Evolutionary conservation across 2,329 filamentous ascomycete genomes (phyloP).

Genomic region (Aspergillaceae sp.): DNA sequence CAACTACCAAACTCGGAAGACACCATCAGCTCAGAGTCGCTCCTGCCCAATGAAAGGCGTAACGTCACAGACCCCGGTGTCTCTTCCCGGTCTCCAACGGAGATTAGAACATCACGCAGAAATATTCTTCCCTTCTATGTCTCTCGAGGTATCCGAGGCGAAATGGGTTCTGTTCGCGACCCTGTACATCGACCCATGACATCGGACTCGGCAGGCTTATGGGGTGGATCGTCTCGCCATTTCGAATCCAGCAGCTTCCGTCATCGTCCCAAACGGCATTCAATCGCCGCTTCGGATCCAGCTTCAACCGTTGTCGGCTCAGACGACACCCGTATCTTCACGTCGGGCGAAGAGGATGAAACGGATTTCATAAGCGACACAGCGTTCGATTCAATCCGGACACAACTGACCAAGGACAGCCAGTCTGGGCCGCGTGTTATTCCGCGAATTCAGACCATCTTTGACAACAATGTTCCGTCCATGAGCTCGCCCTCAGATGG

Average conservation of each 20-base stretch:
- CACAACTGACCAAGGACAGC: conserved; percentile 47
- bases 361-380: conserved; percentile 54
- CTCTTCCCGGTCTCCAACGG: conserved; percentile 25
- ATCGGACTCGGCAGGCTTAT: conserved; percentile 21
- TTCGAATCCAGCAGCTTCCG: conserved; percentile 19
- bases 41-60: conserved; percentile 22
- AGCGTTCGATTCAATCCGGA: conserved; percentile 55
- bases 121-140: conserved; percentile 16
- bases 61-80: conserved; percentile 35
- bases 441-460: conserved; percentile 55
- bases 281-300: conserved; percentile 50
- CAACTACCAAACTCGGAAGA: conserved; percentile 19
- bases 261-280: conserved; percentile 44
- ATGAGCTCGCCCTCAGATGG: conserved; percentile 32
- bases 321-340: conserved; percentile 51
- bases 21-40: conserved; percentile 12
- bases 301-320: conserved; percentile 53
- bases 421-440: conserved; percentile 44
- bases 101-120: conserved; percentile 8
- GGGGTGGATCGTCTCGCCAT: conserved; percentile 14
- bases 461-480: conserved; percentile 44
- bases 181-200: conserved; percentile 15
- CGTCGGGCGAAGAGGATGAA: conserved; percentile 53
- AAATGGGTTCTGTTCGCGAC: conserved; percentile 13
- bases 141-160: conserved; percentile 16